Evolutionary conservation across 371 early-diverging fungal species (phyloP), one percentile per base, ranked within the genome.

Genomic region (Sporodiniella umbellata): DNA sequence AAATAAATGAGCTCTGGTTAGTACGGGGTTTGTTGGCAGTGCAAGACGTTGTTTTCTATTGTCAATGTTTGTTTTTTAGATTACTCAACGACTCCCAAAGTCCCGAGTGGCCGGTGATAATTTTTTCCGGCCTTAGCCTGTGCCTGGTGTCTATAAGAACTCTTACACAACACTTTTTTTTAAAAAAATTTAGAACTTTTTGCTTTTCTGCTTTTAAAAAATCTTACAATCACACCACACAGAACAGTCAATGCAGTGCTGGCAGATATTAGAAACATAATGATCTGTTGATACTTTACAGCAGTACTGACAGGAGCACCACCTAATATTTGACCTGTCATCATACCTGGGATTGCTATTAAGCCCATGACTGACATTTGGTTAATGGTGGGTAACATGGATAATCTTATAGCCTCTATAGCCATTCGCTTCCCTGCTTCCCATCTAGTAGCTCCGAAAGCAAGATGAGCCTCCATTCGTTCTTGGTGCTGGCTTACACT

Each of bases 261-360:
- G 0, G 89, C 83, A 2, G 85, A 77, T 23, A 92, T 87, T 80
- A 92, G 75, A 59, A 88, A 89, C 73, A 86, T 78, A 39, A 92
- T 84, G 40, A 92, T 84, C 56, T 83, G 80, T 56, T 92, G 91
- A 60, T 86, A 88, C 30, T 79, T 60, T 7, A 83, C 87, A 0
- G 94, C 93, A 53, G 88, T 81, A 56, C 78, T 69, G 30, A 90
- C 87, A 8, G 80, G 76, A 0, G 88, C 86, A 11, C 92, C 92
- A 30, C 88, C 88, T n/a, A 93, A 66, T 35, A 92, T 82, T 62
- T 92, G 92, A 51, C 93, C 93, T 0, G 89, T 89, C 93, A 93
- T 93, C 80, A 87, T 81, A 24, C 90, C 93, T 0, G 93, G 93
- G 37, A 93, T 93, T 12, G 90, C 82, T 40, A 93, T 88, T 25